These are phyloP conservation scores for Claviceps fusiformis DNA, from an alignment of 2,329 filamentous ascomycete genomes.

Conservation along the genomic window DNA sequence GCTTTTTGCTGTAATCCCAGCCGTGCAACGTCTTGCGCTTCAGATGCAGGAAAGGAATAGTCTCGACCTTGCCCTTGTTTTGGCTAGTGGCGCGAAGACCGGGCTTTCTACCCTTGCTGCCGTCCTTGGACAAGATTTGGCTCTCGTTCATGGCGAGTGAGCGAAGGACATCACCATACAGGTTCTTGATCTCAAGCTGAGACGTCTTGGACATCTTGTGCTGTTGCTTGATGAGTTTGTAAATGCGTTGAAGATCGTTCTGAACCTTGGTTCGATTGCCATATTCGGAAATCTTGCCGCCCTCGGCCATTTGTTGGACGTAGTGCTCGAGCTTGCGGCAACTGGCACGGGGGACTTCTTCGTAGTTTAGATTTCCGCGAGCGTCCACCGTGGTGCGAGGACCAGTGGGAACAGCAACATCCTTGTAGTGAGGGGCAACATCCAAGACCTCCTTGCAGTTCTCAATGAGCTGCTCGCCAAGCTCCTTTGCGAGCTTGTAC, in stretches of 20 bases:
- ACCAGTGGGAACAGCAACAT: slow-evolving; percentile 82
- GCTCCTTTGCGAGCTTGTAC: slow-evolving; percentile 91
- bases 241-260: slow-evolving; percentile 85
- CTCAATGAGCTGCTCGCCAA: slow-evolving; percentile 85
- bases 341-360: slow-evolving; percentile 73
- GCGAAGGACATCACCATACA: slow-evolving; percentile 89
- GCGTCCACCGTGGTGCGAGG: slow-evolving; percentile 87
- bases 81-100: slow-evolving; percentile 37
- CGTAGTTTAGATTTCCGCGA: slow-evolving; percentile 82
- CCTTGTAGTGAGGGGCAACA: slow-evolving; percentile 82
- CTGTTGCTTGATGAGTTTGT: slow-evolving; percentile 97
- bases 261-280: slow-evolving; percentile 97
- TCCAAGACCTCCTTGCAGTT: slow-evolving; percentile 91
- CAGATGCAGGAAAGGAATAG: slow-evolving; percentile 92
- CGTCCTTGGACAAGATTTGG: slow-evolving; percentile 86
- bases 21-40: slow-evolving; percentile 89
- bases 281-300: slow-evolving; percentile 96
- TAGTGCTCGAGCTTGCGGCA: slow-evolving; percentile 97
- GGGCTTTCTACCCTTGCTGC: slow-evolving; percentile 49
- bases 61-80: slow-evolving; percentile 85
- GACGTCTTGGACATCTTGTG: slow-evolving; percentile 95
- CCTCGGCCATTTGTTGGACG: slow-evolving; percentile 95
- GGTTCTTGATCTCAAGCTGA: slow-evolving; percentile 86
- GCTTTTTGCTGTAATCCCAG: slow-evolving; percentile 99
- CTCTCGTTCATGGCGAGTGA: slow-evolving; percentile 96